Evolutionary conservation across 2,329 filamentous ascomycete genomes (phyloP), one percentile per base, ranked within the genome.

Genomic region (Sphaerostilbella broomeana): DNA sequence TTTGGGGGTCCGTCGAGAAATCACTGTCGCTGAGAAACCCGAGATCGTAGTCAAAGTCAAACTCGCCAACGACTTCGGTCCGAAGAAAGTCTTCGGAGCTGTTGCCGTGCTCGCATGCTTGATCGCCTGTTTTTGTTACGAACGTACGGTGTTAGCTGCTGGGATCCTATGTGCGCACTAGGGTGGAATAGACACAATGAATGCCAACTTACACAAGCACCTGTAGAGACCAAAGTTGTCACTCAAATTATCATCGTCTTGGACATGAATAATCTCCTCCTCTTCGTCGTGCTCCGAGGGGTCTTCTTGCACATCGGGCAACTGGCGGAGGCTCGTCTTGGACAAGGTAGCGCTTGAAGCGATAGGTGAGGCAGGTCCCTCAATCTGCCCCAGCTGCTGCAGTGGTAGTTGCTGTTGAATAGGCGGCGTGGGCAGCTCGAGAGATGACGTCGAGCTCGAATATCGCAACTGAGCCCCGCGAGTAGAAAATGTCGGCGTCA

Each of bases 241-340:
- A 41, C 28, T 31, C 42, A 40, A 16, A 42, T 43, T 17, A 27
- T 54, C 35, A 6, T 62, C 63, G 38, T 73, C 71, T 19, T 80
- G 75, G 13, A 84, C 83, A 43, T 72, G 63, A 35, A 35, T 35
- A 6, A 61, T 61, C 8, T 35, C 30, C 8, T 70, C 68, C 40
- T 72, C 70, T 25, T 80, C 75, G 16, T 84, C 84, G 38, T 73
- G 75, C 58, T 89, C 84, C 28, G 79, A 64, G 2, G 84, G 80
- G 54, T 94, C 88, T 60, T 95, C 89, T 54, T 88, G 77, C 15
- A 95, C 84, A 53, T 92, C 85, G 12, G 86, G 84, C 46, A 95
- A 69, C 37, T 72, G 73, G 44, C 77, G 73, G 62, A 86, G 86
- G 52, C 72, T 69, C 0, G 75, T 66, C 48, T 79, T 76, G 46